Evolutionary conservation across 768 basidiomycete species (phyloP), one percentile per base, ranked within the genome.

Genomic region (Tephrocybe sp.): DNA sequence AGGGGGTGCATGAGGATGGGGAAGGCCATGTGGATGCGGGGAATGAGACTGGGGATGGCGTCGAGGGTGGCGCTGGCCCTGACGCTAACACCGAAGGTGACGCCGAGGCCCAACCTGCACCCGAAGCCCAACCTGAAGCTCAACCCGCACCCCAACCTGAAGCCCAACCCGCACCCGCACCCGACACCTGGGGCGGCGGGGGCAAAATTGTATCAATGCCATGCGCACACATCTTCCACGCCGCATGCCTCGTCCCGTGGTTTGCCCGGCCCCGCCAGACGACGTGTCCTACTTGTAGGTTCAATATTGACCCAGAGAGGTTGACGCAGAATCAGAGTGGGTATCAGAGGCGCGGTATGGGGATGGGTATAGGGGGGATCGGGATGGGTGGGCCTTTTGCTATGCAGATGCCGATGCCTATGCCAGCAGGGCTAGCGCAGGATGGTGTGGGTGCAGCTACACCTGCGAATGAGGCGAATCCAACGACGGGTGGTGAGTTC

Each of bases 231-330:
- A 82, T 88, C 45, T 92, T 91, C 70, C 89, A 92, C 57, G 78
- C 86, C 1, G 73, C 82, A 0, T 92, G 89, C 66, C 77, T 92
- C 32, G 63, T 87, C 9, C 89, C 89, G 1, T 92, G 89, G 89
- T 92, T 92, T 65, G 81, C 89, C 3, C 74, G 86, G 51, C 85
- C 88, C 10, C 76, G 74, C 38, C 85, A 87, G 56, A 90, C 89
- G 16, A 91, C 89, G 1, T 92, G 89, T 57, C 89, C 89, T 0
- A 87, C 87, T 0, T 92, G 89, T 67, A 72, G 89, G 55, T 92
- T 92, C 60, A 84, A 92, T 56, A 79, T 92, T 48, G 89, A 92
- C 60, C 89, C 89, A 0, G 83, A 89, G 49, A 84, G 84, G 50
- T 65, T 90, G 40, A 89, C 87, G 0, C 65, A 64, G 11, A 61